Evolutionary conservation across 2,329 filamentous ascomycete species (phyloP).

Genomic region (Sphaerulina vaccinii): DNA sequence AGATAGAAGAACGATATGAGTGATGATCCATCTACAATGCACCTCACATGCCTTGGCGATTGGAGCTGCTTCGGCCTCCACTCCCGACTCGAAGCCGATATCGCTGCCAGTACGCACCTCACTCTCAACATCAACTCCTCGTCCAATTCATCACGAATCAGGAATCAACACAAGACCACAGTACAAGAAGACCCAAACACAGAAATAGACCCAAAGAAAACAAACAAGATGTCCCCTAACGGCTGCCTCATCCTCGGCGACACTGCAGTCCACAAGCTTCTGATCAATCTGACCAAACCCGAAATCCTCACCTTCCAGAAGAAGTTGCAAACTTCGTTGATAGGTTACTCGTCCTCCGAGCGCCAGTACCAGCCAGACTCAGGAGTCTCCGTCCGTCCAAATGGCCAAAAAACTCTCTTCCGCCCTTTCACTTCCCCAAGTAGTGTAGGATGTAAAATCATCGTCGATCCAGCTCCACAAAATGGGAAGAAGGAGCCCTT

Average conservation of each 20-base stretch:
- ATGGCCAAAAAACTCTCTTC: constrained; percentile 18
- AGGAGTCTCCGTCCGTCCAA: constrained; percentile 14
- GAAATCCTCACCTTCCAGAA: constrained; percentile 12
- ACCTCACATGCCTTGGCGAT: neutral
- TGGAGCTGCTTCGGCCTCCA: neutral
- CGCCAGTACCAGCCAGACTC: constrained; percentile 13
- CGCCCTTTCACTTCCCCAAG: constrained; percentile 17
- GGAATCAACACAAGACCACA: no score
- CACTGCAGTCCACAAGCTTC: constrained; percentile 12
- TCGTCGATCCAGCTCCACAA: constrained; percentile 19
- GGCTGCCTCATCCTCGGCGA: constrained; percentile 16
- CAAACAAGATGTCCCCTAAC: neutral
- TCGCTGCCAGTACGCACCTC: neutral
- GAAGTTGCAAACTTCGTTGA: constrained; percentile 11
- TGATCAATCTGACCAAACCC: constrained; percentile 10
- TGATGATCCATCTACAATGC: neutral
- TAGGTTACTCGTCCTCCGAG: constrained; percentile 11
- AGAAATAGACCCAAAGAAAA: neutral
- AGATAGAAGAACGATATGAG: neutral
- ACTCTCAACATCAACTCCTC: neutral
- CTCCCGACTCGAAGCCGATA: neutral
- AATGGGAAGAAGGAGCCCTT: constrained; percentile 1
- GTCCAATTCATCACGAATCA: no score
- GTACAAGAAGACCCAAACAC: neutral
- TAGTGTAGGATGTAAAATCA: constrained; percentile 20